These are phyloP conservation scores for Schizosaccharomyces versatilis DNA, from an alignment of 1,139 yeast genomes.

Conservation along the genomic window DNA sequence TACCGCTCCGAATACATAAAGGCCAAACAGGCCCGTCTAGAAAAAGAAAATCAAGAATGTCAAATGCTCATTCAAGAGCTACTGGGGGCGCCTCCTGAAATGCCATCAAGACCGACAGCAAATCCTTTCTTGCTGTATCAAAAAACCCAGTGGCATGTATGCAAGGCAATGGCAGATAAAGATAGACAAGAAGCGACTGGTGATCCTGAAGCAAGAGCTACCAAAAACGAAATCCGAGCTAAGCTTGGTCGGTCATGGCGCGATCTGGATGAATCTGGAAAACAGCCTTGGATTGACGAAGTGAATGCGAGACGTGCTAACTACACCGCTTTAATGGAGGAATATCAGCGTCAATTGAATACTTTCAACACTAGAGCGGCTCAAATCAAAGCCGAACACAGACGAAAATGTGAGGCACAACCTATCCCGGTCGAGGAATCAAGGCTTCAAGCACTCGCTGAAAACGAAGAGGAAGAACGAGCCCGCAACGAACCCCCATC, in stretches of 20 bases:
- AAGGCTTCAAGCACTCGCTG: conserved; percentile 5
- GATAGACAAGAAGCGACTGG: conserved; percentile 17
- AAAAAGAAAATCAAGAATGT: conserved; percentile 17
- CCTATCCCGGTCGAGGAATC: conserved; percentile 19
- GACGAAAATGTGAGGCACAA: conserved; percentile 19
- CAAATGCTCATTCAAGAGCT: conserved; percentile 15
- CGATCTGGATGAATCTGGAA: conserved; percentile 21
- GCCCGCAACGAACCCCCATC: neutral
- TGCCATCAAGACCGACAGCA: conserved; percentile 22
- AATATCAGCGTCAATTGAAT: conserved; percentile 17
- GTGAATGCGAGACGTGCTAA: conserved; percentile 8
- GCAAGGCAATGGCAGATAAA: conserved; percentile 21
- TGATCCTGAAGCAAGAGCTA: conserved; percentile 19
- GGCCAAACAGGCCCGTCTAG: conserved; percentile 7
- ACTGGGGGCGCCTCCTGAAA: conserved; percentile 22
- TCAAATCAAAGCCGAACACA: conserved; percentile 22
- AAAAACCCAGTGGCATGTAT: conserved; percentile 24
- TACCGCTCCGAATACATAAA: neutral
- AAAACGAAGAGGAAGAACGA: conserved; percentile 5
- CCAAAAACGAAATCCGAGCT: conserved; percentile 24
- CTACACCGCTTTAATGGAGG: conserved; percentile 20
- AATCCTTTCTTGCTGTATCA: conserved; percentile 26
- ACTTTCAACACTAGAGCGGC: conserved; percentile 23
- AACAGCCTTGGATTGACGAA: conserved; percentile 18
- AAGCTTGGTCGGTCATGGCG: conserved; percentile 25